A percentile compares a stretch with the other conserved stretches of the same genome.
phyloP scores from a whole-genome alignment of 2,329 filamentous ascomycete species.

The Onygenales sp. region DNA sequence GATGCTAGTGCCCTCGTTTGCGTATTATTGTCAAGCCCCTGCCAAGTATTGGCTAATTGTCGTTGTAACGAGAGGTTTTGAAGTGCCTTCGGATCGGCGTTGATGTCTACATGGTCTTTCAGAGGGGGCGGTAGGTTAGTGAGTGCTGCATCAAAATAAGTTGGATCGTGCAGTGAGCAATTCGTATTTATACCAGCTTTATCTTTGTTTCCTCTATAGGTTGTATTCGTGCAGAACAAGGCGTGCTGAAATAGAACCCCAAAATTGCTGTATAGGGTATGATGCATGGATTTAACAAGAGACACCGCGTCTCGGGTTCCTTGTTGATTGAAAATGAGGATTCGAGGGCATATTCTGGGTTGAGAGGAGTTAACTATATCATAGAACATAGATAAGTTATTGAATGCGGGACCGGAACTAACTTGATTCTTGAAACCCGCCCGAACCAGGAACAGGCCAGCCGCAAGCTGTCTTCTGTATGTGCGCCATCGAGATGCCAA shows the following conservation, averaged over 20 bases:
- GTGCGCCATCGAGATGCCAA: slow-evolving; percentile 9
- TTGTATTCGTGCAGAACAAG: background rate
- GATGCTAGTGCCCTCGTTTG: slow-evolving; percentile 3
- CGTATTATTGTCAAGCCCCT: slow-evolving; percentile 6
- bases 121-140: background rate
- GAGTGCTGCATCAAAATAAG: background rate
- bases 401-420: background rate
- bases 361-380: background rate
- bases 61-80: background rate
- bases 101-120: background rate
- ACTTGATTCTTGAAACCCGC: background rate
- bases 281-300: background rate
- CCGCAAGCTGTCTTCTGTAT: slow-evolving; percentile 1
- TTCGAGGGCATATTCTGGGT: background rate
- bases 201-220: background rate
- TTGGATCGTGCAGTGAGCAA: background rate
- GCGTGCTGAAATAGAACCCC: background rate
- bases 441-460: background rate
- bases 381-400: background rate
- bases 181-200: background rate
- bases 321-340: background rate
- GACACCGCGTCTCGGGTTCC: background rate
- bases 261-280: background rate
- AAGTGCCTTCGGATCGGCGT: background rate
- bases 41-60: slow-evolving; percentile 10